A percentile compares a stretch with the other conserved stretches of the same genome.
Conservation (phyloP, 2,329 filamentous ascomycete genomes). For the Fusarium euwallaceae region DNA sequence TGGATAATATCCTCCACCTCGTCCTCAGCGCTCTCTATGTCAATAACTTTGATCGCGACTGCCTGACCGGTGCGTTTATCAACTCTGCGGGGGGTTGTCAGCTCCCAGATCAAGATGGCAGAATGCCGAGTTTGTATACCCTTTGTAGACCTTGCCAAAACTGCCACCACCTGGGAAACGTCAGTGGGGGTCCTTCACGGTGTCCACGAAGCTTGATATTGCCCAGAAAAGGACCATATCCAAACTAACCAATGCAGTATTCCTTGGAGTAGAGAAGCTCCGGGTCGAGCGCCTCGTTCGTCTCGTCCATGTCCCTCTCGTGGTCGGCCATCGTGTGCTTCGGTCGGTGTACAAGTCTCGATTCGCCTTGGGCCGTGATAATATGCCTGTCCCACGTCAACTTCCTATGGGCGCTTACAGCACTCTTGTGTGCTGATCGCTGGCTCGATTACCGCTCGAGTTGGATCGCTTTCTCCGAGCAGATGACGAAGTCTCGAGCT, state of each 20-base stretch:
- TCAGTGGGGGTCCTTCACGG: conserved; percentile 38
- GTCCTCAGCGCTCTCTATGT: conserved; percentile 98
- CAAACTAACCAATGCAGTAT: conserved; percentile 80
- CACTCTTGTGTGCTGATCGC: not conserved
- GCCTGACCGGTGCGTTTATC: conserved; percentile 93
- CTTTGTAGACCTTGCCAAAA: conserved; percentile 99
- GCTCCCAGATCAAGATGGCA: not conserved
- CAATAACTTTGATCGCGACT: conserved; percentile 98
- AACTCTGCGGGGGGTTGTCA: conserved; percentile 68
- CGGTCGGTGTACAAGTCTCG: conserved; percentile 17
- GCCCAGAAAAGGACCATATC: conserved; percentile 8
- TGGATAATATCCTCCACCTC: conserved; percentile 99
- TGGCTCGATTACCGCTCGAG: not conserved
- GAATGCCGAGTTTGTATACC: conserved; percentile 64
- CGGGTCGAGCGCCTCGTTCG: conserved; percentile 76
- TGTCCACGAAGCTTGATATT: not conserved
- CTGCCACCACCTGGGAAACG: conserved; percentile 83
- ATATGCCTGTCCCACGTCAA: conserved; percentile 18
- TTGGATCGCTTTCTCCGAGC: not conserved
- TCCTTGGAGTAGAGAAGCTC: conserved; percentile 94
- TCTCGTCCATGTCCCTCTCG: conserved; percentile 60
- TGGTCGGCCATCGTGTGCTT: conserved; percentile 61
- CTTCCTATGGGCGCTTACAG: not conserved
- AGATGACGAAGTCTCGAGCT: not conserved
- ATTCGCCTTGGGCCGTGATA: conserved; percentile 15